These are phyloP conservation scores for Hemerocallis citrina DNA, from an alignment of 106 monocot species.

Conservation along the genomic window DNA sequence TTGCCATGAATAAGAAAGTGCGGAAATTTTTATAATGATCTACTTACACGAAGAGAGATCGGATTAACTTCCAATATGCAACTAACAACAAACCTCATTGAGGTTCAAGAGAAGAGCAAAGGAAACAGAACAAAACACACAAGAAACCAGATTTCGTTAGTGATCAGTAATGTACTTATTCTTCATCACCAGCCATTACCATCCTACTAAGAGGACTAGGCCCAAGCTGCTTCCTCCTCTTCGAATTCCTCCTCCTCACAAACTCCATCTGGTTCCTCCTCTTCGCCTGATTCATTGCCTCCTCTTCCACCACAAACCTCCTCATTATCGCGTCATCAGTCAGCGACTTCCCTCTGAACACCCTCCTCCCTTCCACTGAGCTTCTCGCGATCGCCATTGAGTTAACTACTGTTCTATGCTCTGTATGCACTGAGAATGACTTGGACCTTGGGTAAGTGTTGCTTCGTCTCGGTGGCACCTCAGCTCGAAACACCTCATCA, in stretches of 20 bases:
- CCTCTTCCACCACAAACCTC: constrained; percentile 74
- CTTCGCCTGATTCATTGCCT: constrained; percentile 46
- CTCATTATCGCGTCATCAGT: constrained; percentile 78
- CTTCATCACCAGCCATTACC: constrained; percentile 46
- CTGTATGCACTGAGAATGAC: constrained; percentile 14
- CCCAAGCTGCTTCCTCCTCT: constrained; percentile 61
- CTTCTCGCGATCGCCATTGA: not conserved
- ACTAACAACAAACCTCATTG: too few relatives aligned
- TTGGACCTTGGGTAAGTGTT: constrained; percentile 50
- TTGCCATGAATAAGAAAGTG: too few relatives aligned
- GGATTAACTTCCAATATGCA: too few relatives aligned
- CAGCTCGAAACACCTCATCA: constrained; percentile 43
- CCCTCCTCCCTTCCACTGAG: constrained; percentile 25
- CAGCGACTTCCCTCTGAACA: constrained; percentile 87
- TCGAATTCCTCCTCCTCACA: constrained; percentile 44
- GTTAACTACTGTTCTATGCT: not conserved
- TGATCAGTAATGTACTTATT: too few relatives aligned
- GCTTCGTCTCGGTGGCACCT: constrained; percentile 46
- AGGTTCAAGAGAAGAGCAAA: too few relatives aligned
- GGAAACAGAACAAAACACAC: too few relatives aligned
- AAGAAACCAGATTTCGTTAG: too few relatives aligned
- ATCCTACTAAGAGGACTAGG: constrained; percentile 78
- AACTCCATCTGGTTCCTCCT: constrained; percentile 88
- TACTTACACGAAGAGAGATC: too few relatives aligned
- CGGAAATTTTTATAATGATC: too few relatives aligned